phyloP scores from a whole-genome alignment of 768 basidiomycete species.

The Phlegmacium glaucopus region DNA sequence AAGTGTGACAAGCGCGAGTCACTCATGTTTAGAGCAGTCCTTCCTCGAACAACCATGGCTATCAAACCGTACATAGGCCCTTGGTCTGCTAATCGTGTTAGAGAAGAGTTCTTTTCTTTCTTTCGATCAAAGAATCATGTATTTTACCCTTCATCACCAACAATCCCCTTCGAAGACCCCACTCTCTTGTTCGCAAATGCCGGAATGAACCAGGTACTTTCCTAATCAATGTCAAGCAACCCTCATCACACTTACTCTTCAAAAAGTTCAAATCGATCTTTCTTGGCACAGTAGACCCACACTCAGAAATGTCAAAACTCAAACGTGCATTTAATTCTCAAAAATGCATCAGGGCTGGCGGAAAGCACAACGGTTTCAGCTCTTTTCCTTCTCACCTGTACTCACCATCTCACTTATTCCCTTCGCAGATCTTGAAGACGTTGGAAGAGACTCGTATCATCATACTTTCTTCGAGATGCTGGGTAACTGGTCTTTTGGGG shows the following conservation, averaged over 20 bases:
- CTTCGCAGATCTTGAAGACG: conserved; percentile 88
- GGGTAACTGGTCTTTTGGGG: conserved; percentile 99
- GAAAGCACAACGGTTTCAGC: conserved; percentile 89
- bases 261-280: conserved; percentile 92
- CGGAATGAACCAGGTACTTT: conserved; percentile 86
- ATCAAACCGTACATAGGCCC: conserved; percentile 35
- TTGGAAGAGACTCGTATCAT: conserved; percentile 97
- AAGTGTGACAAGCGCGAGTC: conserved; percentile 15
- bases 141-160: conserved; percentile 87
- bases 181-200: conserved; percentile 98
- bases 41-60: conserved; percentile 31
- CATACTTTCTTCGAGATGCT: conserved; percentile 99
- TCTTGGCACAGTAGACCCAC: conserved; percentile 95
- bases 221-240: not conserved
- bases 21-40: conserved; percentile 17
- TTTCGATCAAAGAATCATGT: conserved; percentile 80
- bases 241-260: conserved; percentile 14
- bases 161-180: conserved; percentile 97
- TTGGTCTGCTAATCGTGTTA: conserved; percentile 82
- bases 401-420: not conserved
- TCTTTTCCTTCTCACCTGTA: not conserved
- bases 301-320: conserved; percentile 86
- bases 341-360: conserved; percentile 98
- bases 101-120: conserved; percentile 88
- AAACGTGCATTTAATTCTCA: conserved; percentile 95